Evolutionary conservation across 75 land plant species (phyloP).

Genomic region (Adiantum capillusveneris): DNA sequence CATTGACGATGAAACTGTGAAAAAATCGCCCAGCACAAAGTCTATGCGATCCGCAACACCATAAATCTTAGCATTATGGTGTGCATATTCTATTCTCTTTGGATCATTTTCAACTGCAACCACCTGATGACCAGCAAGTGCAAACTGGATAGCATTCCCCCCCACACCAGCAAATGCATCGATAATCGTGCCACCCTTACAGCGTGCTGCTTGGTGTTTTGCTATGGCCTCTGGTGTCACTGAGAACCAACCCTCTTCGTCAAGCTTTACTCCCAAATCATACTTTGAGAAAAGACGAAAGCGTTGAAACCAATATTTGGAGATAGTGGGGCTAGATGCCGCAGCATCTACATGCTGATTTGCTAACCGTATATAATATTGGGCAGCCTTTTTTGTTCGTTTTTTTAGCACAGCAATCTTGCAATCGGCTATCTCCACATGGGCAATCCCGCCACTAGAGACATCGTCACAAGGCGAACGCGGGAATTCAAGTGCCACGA

Average conservation of each 20-base stretch:
- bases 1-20: conserved; percentile 47
- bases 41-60: conserved; percentile 51
- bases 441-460: too few species aligned
- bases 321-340: conserved; percentile 13
- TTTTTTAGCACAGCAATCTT: not conserved
- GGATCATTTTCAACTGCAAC: conserved; percentile 52
- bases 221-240: conserved; percentile 81
- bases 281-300: conserved; percentile 59
- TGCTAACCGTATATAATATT: not conserved
- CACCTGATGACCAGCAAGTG: conserved; percentile 32
- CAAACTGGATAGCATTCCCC: conserved; percentile 85
- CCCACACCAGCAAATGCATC: conserved; percentile 86
- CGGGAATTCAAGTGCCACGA: too few species aligned
- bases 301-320: conserved; percentile 77
- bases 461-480: too few species aligned
- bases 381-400: not conserved
- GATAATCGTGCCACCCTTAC: conserved; percentile 40
- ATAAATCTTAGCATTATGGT: conserved; percentile 46
- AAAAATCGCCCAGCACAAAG: conserved; percentile 52
- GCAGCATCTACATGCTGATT: conserved; percentile 10
- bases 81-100: conserved; percentile 27
- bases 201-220: conserved; percentile 70
- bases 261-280: conserved; percentile 71
- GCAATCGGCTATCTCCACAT: too few species aligned
- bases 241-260: conserved; percentile 90